Evolutionary conservation across 2,329 filamentous ascomycete genomes (phyloP).

Genomic region (Fusarium coffeatum): DNA sequence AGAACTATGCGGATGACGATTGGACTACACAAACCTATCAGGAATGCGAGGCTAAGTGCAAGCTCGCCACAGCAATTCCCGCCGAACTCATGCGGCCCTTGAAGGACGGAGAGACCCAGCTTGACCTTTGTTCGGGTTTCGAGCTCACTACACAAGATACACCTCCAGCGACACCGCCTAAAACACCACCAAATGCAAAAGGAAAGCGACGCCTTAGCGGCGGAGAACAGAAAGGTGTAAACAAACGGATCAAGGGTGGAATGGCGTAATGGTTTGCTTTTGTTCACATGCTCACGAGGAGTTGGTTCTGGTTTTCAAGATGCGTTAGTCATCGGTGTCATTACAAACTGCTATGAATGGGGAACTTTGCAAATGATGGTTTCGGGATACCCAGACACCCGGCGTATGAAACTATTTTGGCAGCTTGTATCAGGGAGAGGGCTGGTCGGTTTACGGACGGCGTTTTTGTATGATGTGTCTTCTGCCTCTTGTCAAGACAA

Average conservation of each 20-base stretch:
- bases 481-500: not conserved
- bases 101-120: conserved; percentile 47
- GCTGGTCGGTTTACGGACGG: not conserved
- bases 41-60: conserved; percentile 50
- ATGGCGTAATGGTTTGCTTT: conserved; percentile 8
- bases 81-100: conserved; percentile 50
- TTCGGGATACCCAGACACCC: conserved; percentile 44
- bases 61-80: conserved; percentile 53
- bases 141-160: conserved; percentile 21
- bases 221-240: conserved; percentile 17
- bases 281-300: conserved; percentile 22
- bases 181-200: conserved; percentile 9
- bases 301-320: conserved; percentile 19
- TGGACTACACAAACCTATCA: conserved; percentile 53
- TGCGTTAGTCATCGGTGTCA: not conserved
- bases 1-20: conserved; percentile 54
- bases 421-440: conserved; percentile 12
- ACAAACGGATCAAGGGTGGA: conserved; percentile 40
- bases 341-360: conserved; percentile 27
- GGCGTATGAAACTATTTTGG: conserved; percentile 37
- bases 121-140: conserved; percentile 50
- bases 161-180: conserved; percentile 15
- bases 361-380: conserved; percentile 24
- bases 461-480: conserved; percentile 8
- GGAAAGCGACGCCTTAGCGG: conserved; percentile 33